These are phyloP conservation scores for Gymnopilus dilepis DNA, from an alignment of 768 basidiomycete genomes.

Conservation along the genomic window DNA sequence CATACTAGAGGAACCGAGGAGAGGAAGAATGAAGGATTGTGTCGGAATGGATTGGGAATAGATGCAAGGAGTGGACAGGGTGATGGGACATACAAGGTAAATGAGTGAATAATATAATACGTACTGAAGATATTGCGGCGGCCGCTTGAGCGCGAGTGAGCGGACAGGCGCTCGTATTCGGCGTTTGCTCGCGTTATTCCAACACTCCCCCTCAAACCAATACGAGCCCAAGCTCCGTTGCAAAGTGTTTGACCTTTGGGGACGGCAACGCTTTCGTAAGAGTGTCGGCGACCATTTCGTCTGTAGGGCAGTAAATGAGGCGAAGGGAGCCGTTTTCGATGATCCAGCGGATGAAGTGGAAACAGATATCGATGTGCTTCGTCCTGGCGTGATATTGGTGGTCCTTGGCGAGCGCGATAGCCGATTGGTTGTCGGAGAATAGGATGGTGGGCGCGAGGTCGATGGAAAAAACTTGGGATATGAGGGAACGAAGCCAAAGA, in stretches of 20 bases:
- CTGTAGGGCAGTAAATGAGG: slow-evolving; percentile 31
- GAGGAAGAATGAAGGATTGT: background rate
- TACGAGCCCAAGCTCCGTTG: slow-evolving; percentile 19
- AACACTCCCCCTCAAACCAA: slow-evolving; percentile 33
- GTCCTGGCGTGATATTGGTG: background rate
- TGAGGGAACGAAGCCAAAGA: too few relatives aligned
- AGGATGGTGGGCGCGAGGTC: too few relatives aligned
- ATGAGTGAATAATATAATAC: background rate
- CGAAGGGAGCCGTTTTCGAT: slow-evolving; percentile 25
- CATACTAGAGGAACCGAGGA: background rate
- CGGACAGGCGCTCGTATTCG: background rate
- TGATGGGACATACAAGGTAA: background rate
- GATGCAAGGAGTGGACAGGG: background rate
- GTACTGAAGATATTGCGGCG: background rate
- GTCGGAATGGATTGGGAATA: background rate
- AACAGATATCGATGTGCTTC: slow-evolving; percentile 18
- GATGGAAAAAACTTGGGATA: too few relatives aligned
- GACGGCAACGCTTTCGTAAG: slow-evolving; percentile 33
- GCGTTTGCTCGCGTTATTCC: background rate
- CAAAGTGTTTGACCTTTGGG: slow-evolving; percentile 28
- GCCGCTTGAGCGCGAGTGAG: background rate
- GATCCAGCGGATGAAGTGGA: slow-evolving; percentile 27
- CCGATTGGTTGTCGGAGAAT: too few relatives aligned
- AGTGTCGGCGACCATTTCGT: slow-evolving; percentile 30
- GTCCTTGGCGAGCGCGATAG: background rate